Base-by-base conservation (phyloP, 495 filamentous ascomycete genomes). In the Penicillium chermesinum region DNA sequence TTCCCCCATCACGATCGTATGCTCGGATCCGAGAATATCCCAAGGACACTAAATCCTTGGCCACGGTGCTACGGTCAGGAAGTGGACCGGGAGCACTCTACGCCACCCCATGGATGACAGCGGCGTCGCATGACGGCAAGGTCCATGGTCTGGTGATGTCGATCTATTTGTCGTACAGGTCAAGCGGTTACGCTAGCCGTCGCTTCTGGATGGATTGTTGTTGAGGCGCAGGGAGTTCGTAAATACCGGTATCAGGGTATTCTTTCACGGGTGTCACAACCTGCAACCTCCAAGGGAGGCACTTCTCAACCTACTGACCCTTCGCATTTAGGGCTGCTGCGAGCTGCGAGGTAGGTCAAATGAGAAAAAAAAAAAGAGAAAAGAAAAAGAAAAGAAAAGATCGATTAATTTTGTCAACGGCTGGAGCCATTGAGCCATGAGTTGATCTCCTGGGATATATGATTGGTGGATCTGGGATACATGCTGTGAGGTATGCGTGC, bases 101-200 rank as follows among this genome's bases (percentile, higher is more conserved):
- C n/a, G n/a, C n/a, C n/a, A n/a, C n/a, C n/a, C n/a, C n/a, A 15
- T 9, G 18, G 38, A 46, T 55, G 53, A 55, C 44, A 50, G 53
- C 44, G 27, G 47, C 41, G 44, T 48, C 53, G 48, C 53, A 38
- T 55, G 53, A 55, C 53, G 47, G 43, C n/a, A n/a, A n/a, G n/a
- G n/a, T n/a, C n/a, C n/a, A n/a, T 42, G 37, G 39, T 51, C 57
- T 49, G 57, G 57, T 59, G 57, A 59, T 56, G 57, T 54, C 44
- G 54, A 54, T 57, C 37, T 33, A 14, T 22, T 40, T 20, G 37
- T 27, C 34, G 15, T 39, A 41, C 34, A 41, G 18, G 42, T 18
- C 42, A 35, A 22, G 19, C 19, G 13, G 22, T 42, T 42, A 15
- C 22, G n/a, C 41, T n/a, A n/a, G n/a, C n/a, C n/a, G n/a, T n/a